Percentiles rank a stretch among this genome's conserved stretches.
Evolutionary conservation across 371 early-diverging fungal genomes (phyloP).

Genomic region (Haplosporangium sp.): DNA sequence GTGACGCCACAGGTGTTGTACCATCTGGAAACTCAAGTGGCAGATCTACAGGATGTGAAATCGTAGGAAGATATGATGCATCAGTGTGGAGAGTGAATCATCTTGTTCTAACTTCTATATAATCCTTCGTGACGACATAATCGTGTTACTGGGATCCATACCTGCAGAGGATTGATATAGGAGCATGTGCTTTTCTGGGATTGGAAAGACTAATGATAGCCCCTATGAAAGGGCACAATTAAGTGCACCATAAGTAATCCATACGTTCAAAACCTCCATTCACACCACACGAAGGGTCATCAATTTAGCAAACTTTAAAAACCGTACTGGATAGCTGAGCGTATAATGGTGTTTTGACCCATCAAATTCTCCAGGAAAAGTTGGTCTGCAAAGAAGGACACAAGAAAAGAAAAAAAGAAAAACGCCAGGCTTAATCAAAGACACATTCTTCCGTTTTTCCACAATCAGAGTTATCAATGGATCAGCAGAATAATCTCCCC

Average conservation of each 20-base stretch:
- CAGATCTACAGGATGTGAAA: constrained; percentile 56
- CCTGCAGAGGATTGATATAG: constrained; percentile 56
- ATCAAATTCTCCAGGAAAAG: constrained; percentile 77
- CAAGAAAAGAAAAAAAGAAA: background rate
- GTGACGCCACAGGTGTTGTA: constrained; percentile 77
- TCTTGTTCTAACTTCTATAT: background rate
- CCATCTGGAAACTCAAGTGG: constrained; percentile 82
- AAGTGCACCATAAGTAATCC: background rate
- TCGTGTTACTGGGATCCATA: background rate
- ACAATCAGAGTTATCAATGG: background rate
- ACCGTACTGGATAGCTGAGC: constrained; percentile 75
- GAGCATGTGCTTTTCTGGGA: constrained; percentile 68
- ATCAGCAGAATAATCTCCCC: background rate
- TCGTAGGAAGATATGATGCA: background rate
- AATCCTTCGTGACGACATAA: no score
- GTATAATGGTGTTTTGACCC: constrained; percentile 64
- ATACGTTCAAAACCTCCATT: background rate
- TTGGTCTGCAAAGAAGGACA: constrained; percentile 58
- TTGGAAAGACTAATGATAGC: constrained; percentile 77
- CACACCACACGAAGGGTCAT: background rate
- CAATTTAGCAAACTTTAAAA: background rate
- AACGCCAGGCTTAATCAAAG: background rate
- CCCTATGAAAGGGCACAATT: constrained; percentile 58
- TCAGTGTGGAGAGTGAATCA: no score
- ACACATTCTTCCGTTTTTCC: background rate